These are phyloP conservation scores for Suhomyces coccinellae DNA, from an alignment of 1,139 yeast genomes.

Conservation along the genomic window DNA sequence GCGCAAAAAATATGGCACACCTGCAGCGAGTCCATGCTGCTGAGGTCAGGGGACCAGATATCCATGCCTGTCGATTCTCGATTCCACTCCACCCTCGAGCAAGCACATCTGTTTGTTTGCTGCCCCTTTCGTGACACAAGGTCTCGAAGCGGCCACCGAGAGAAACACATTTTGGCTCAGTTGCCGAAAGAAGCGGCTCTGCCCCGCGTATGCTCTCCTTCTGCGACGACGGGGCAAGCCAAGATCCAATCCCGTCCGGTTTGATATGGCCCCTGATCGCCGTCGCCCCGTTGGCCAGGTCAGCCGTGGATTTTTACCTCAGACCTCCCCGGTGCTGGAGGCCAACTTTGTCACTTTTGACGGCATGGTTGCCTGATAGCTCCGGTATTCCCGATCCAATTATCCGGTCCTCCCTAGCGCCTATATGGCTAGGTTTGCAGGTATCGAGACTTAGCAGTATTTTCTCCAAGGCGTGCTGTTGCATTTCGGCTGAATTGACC, in stretches of 20 bases:
- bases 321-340: neutral
- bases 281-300: neutral
- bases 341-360: neutral
- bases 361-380: conserved; percentile 1
- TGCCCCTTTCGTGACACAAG: conserved; percentile 1
- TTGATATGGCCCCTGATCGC: neutral
- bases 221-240: too few relatives aligned
- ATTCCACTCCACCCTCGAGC: neutral
- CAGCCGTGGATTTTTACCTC: conserved; percentile 1
- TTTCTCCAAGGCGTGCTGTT: neutral
- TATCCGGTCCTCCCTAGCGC: neutral
- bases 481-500: neutral
- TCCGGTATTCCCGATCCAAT: conserved; percentile 2
- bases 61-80: neutral
- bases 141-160: neutral
- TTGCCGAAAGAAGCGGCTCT: too few relatives aligned
- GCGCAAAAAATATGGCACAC: neutral
- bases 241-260: too few relatives aligned
- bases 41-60: neutral
- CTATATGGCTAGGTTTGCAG: neutral
- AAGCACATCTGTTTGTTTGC: neutral
- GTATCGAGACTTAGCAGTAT: neutral
- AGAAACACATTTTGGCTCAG: too few relatives aligned
- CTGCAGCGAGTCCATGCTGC: neutral
- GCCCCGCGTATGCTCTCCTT: too few relatives aligned